Evolutionary conservation across 2,329 filamentous ascomycete species (phyloP), one percentile per base, ranked within the genome.

Genomic region (Diplodia sapinea): DNA sequence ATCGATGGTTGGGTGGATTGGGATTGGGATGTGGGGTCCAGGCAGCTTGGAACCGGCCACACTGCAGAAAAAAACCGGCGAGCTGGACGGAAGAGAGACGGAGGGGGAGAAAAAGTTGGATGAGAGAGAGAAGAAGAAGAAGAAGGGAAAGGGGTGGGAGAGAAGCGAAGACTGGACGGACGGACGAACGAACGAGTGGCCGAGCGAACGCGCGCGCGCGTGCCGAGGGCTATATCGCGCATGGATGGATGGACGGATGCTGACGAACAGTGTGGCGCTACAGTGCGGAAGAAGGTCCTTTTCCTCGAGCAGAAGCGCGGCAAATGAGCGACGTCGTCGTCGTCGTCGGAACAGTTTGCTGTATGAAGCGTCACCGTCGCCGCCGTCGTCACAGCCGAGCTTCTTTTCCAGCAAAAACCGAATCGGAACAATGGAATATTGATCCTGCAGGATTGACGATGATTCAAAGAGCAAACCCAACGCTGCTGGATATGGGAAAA

Each of bases 231-330:
- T 33, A 33, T 9, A 33, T 33, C 8, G 31, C 3, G 31, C 36
- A 38, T 38, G 8, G 9, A 12, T 38, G 26, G 4, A 26, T 26
- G 36, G 36, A 38, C 11, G 36, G 17, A 17, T 11, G 55, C 43
- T 61, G 31, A 61, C 55, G 26, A 26, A 23, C 1, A 1, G 2
- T 8, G 2, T 2, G 11, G 13, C 9, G 13, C 49, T 72, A 36
- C 73, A 96, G 95, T 99, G 66, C 91, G 93, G 79, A 93, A 94
- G 84, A 91, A 97, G 82, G 95, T 99, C 38, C 86, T 99, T 36
- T 99, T 99, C 81, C 87, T 98, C 68, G 95, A 99, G 79, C 89
- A 92, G 77, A 97, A 96, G 79, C 91, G 93, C 78, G 90, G 90
- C 78, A 89, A 86, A 38, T 68, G 33, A 54, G 11, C 15, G 38